Evolutionary conservation across 192 early-diverging fungal species (phyloP), one percentile per base, ranked within the genome.

Genomic region (Gigaspora rosea): DNA sequence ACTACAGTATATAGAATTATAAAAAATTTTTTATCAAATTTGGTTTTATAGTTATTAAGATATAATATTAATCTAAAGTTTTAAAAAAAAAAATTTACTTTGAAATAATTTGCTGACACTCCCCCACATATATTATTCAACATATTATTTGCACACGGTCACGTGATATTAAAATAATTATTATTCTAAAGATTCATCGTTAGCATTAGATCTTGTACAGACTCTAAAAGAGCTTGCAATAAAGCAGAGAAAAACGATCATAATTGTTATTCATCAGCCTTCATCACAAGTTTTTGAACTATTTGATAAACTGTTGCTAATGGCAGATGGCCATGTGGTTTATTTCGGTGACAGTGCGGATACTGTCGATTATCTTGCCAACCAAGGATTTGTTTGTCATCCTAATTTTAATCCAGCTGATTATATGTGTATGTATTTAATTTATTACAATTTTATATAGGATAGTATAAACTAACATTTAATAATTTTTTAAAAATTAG

Each of bases 181-280:
- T 33, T 49, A 27, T 67, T 56, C 12, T 10, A 11, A 20, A 73
- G 72, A 73, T 59, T 61, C 72, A 12, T 59, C 72, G 6, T 35
- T 73, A 10, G 72, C 72, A 10, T 16, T 73, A 10, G 72, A 73
- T 12, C 41, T 73, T 22, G 18, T 27, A 59, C 57, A 61, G 18
- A 73, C 58, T 47, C 20, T 73, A 20, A 73, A 73, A 61, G 72
- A 59, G 58, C n/a, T 73, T 0, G 58, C 72, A 15, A 15, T 18
- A 12, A 35, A 73, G 12, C 72, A 61, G 46, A 10, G 35, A 85
- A 90, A 81, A 84, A 93, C 84, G 8, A 88, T 95, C 10, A 83
- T 98, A 22, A 91, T 94, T 81, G 94, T 93, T 8, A 94, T 98
- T 75, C 96, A 98, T 79, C 95, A 97, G 81, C 96, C 96, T 22